These are phyloP conservation scores for Sporothrix inflata DNA, from an alignment of 2,329 filamentous ascomycete genomes.

Conservation along the genomic window DNA sequence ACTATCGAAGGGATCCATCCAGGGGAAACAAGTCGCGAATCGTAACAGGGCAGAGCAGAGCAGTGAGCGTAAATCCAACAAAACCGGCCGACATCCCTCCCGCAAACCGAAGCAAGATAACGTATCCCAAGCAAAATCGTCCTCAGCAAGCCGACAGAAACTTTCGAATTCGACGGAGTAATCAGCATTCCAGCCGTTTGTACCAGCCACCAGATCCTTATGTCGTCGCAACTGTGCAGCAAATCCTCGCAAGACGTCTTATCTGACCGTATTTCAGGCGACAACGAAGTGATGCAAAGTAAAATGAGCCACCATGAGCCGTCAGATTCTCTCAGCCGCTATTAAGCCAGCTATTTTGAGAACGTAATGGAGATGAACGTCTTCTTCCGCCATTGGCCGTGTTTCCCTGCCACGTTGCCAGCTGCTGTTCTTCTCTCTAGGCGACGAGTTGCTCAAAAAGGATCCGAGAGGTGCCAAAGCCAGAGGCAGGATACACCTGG, in stretches of 20 bases:
- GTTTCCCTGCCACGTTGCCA: constrained; percentile 21
- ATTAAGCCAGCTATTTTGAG: constrained; percentile 26
- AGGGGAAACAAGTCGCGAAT: background rate
- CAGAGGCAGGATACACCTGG: background rate
- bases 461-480: constrained; percentile 7
- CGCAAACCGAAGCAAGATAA: background rate
- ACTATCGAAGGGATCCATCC: background rate
- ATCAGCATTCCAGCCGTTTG: constrained; percentile 3
- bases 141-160: background rate
- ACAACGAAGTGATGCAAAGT: background rate
- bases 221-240: constrained; percentile 26
- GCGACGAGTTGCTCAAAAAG: constrained; percentile 27
- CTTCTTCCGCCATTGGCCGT: background rate
- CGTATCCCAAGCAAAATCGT: background rate
- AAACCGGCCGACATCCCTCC: constrained; percentile 18
- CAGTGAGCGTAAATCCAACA: constrained; percentile 39
- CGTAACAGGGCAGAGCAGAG: constrained; percentile 43
- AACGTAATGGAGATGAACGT: background rate
- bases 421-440: background rate
- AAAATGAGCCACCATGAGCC: background rate
- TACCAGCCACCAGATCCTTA: constrained; percentile 14
- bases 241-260: background rate
- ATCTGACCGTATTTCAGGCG: constrained; percentile 19
- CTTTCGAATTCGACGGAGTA: background rate
- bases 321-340: constrained; percentile 23